Base-by-base conservation (phyloP, 176 grass and related monocot genomes). In the Ensete ventricosum region DNA sequence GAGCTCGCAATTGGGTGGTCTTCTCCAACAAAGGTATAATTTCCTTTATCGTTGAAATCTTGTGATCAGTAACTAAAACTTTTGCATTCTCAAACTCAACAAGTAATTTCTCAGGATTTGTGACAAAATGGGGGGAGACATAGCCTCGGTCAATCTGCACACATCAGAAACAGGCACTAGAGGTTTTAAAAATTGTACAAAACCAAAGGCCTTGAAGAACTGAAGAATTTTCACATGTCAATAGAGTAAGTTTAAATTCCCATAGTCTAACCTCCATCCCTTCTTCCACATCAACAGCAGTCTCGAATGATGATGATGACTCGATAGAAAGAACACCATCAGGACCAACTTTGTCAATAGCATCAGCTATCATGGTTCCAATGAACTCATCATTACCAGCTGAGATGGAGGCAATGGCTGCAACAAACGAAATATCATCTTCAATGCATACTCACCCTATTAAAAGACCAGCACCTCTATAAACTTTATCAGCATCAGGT, bases 61-160 rank as follows among this genome's bases (percentile, higher is more conserved):
- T 76, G 43, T 76, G 74, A 51, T 76, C 74, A 63, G 74, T 76
- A 9, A 76, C 55, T 24, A 76, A 11, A 22, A 76, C 58, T 64
- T 63, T 76, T 21, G 74, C 74, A 76, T 76, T 76, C 59, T 76
- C 58, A 14, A 76, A 76, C 11, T 76, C 58, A 76, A 76, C 74
- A 9, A 64, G 57, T 16, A 76, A 50, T 21, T 76, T 76, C 57
- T 76, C 74, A 64, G 74, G 74, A 52, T 76, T 76, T 62, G 29
- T 76, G n/a, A 64, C 74, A 64, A 76, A 76, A 2, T 76, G 58
- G 20, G 74, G 74, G 16, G 74, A 76, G 9, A 76, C 14, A 52
- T 64, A 76, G n/a, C 74, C 74, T 51, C 55, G 58, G 27, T 76
- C 74, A 52, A 76, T 76, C 74, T 76, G 58, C 34, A 63, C 4